A percentile compares a stretch with the other conserved stretches of the same genome.
phyloP scores from a whole-genome alignment of 257 asterid species.

The Solanum megistacrolobum region DNA sequence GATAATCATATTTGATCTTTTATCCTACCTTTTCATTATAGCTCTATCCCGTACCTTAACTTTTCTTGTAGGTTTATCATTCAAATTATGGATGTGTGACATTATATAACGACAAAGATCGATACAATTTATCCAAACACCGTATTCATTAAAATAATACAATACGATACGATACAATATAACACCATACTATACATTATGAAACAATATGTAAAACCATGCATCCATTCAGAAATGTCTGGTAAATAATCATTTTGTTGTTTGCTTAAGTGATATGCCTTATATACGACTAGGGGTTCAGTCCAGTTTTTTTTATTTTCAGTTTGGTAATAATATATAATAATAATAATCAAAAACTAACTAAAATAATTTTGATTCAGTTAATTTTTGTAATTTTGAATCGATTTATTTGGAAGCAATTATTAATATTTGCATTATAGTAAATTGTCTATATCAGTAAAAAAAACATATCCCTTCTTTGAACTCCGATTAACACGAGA shows the following conservation, averaged over 20 bases:
- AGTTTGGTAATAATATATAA: not conserved
- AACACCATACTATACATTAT: too few species aligned
- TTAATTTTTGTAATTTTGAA: not conserved
- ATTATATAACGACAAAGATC: too few species aligned
- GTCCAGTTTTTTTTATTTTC: not conserved
- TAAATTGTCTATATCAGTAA: not conserved
- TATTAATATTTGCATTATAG: not conserved
- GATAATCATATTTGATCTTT: not conserved
- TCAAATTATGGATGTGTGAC: not conserved
- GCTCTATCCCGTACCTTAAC: too few species aligned
- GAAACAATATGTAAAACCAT: not conserved
- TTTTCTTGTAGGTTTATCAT: not conserved
- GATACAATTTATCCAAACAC: not conserved
- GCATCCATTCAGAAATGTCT: not conserved
- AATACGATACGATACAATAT: not conserved
- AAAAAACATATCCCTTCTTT: too few species aligned
- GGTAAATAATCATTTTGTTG: not conserved
- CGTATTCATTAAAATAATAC: too few species aligned
- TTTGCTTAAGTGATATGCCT: not conserved
- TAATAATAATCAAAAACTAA: not conserved
- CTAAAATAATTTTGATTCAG: not conserved
- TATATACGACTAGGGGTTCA: not conserved
- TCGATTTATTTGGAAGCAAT: not conserved
- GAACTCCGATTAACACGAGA: too few species aligned
- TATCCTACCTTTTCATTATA: not conserved